Evolutionary conservation across 2,329 filamentous ascomycete genomes (phyloP), one percentile per base, ranked within the genome.

Genomic region (Seiridium cupressi): DNA sequence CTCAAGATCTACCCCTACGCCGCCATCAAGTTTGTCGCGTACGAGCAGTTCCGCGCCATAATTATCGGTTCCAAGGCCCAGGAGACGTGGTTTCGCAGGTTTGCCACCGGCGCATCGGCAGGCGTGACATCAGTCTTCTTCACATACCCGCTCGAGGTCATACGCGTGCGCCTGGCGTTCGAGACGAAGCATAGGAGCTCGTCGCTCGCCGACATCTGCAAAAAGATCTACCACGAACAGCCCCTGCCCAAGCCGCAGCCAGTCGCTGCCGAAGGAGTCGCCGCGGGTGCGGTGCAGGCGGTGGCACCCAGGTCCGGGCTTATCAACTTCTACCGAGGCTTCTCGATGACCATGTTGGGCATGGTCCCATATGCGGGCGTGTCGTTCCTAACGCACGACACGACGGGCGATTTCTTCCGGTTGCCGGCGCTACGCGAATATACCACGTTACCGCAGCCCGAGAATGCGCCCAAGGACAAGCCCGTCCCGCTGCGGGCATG

Each of bases 331-430:
- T 99, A 97, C 76, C 88, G 95, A 54, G 95, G 95, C 55, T 99
- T 99, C 74, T 86, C 88, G 0, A 91, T 94, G 0, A 98, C 95
- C 0, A 76, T 99, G 4, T 81, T 96, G 62, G 95, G 95, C 67
- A 99, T 99, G 94, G 80, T 99, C 1, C 95, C 95, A 0, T 99
- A 99, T 71, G 95, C 95, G 1, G 95, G 95, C 68, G 89, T 96
- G 70, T 97, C 93, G 1, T 99, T 99, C 77, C 84, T 99, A 46
- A 96, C 92, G 0, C 95, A 99, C 77, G 95, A 99, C 74, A 92
- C 91, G 4, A 86, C 90, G 46, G 91, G 92, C 62, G 95, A 99
- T 74, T 70, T 95, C 51, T 83, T 99, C 67, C 91, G 93, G 18
- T 82, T 84, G 59, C 88, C 88, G 0, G 64, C 74, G 1, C 69